Evolutionary conservation across 306 rosid genomes (phyloP), one percentile per base, ranked within the genome.

Genomic region (Delonix regia): DNA sequence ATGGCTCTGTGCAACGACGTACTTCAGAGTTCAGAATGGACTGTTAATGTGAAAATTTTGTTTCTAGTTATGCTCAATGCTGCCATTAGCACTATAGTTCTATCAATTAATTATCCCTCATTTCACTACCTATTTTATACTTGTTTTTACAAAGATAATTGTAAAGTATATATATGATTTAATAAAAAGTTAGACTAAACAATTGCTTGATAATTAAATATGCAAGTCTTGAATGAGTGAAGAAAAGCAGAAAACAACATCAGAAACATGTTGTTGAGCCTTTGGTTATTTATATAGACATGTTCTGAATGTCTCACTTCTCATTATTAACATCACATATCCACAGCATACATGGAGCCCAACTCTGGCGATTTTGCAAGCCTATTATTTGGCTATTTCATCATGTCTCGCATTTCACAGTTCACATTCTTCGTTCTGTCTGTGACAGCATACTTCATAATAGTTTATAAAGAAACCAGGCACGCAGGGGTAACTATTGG

Each of bases 1-100:
- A 77, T 45, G 44, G 48, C 67, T 65, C 60, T 56, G 42, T 15
- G 57, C 57, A 71, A 36, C 57, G 36, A 77, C 45, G 39, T 77
- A 65, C 72, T 18, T 44, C 82, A 56, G 25, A 48, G 19, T 24
- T 55, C 82, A 56, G 34, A 59, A 34, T 25, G 57, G 48, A 44
- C 34, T 51, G 18, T 52, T 52, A 18, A 41, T 19, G 41, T 34
- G 62, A 41, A 45, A 52, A 71, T 16, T 52, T 34, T 36, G 41
- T 30, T 63, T 62, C 47, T 69, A 71, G 21, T 78, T 34, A 64
- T 18, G 78, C 66, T n/a, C 34, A 62, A 24, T 47, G 27, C 52
- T 5, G 41, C 70, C 53, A 62, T 51, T 69, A 70, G 62, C 73
- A 69, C 9, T 22, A 67, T 11, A 10, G 19, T 18, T 48, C 55